These are phyloP conservation scores for Fusarium sp. DNA, from an alignment of 2,329 filamentous ascomycete species.

Conservation along the genomic window DNA sequence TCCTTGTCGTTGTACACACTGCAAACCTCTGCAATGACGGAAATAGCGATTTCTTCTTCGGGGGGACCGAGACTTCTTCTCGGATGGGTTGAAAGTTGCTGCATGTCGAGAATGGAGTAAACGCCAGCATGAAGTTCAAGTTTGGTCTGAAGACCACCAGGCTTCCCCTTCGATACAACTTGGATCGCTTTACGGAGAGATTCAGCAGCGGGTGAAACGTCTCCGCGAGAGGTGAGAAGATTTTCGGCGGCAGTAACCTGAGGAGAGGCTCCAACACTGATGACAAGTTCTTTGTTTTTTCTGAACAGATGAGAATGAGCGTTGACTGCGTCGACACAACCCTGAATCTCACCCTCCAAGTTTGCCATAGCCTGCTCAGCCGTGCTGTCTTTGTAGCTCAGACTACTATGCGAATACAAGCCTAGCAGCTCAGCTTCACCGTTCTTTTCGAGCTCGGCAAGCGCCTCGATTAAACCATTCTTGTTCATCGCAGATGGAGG, in stretches of 20 bases:
- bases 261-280: conserved; percentile 53
- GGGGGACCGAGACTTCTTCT: conserved; percentile 44
- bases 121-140: conserved; percentile 75
- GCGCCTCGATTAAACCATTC: conserved; percentile 54
- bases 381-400: conserved; percentile 50
- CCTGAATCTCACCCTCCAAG: conserved; percentile 49
- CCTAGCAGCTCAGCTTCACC: conserved; percentile 42
- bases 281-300: conserved; percentile 32
- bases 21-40: conserved; percentile 71
- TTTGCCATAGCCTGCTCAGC: conserved; percentile 50
- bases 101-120: conserved; percentile 74
- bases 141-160: conserved; percentile 28
- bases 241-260: conserved; percentile 51
- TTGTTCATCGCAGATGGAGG: conserved; percentile 57
- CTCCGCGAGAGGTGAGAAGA: background rate
- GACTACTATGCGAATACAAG: conserved; percentile 53
- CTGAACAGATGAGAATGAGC: conserved; percentile 30
- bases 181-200: conserved; percentile 22
- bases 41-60: conserved; percentile 66
- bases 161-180: background rate
- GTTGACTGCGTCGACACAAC: conserved; percentile 47
- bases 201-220: background rate
- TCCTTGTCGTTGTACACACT: conserved; percentile 66
- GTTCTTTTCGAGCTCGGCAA: conserved; percentile 46
- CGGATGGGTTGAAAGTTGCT: conserved; percentile 71